Evolutionary conservation across 345 rosid species (phyloP).

Genomic region (Angophora floribunda): DNA sequence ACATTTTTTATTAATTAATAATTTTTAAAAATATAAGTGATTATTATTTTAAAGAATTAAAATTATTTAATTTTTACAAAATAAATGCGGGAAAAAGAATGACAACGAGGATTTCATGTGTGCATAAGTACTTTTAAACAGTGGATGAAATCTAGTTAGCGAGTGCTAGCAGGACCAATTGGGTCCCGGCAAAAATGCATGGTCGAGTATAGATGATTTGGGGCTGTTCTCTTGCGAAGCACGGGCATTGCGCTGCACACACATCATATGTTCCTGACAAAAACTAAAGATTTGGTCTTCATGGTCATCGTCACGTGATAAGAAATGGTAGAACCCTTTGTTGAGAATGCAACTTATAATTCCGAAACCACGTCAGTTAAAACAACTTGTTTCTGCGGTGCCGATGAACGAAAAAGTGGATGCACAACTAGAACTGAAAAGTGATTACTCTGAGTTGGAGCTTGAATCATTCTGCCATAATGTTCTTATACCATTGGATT

Average conservation of each 20-base stretch:
- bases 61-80: too few relatives aligned
- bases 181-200: background rate
- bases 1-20: too few relatives aligned
- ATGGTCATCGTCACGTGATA: too few relatives aligned
- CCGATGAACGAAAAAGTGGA: background rate
- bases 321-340: background rate
- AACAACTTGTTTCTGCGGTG: background rate
- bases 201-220: too few relatives aligned
- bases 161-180: background rate
- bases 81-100: background rate
- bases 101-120: too few relatives aligned
- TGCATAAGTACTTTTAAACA: background rate
- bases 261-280: too few relatives aligned
- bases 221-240: background rate
- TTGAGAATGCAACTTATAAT: background rate
- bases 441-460: background rate
- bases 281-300: too few relatives aligned
- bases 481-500: background rate
- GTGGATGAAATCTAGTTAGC: background rate
- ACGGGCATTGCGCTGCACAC: background rate
- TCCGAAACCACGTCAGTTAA: background rate
- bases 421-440: background rate
- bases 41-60: too few relatives aligned
- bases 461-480: background rate
- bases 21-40: too few relatives aligned